Evolutionary conservation across 2,329 filamentous ascomycete species (phyloP).

Genomic region (Fusarium pseudocircinatum): DNA sequence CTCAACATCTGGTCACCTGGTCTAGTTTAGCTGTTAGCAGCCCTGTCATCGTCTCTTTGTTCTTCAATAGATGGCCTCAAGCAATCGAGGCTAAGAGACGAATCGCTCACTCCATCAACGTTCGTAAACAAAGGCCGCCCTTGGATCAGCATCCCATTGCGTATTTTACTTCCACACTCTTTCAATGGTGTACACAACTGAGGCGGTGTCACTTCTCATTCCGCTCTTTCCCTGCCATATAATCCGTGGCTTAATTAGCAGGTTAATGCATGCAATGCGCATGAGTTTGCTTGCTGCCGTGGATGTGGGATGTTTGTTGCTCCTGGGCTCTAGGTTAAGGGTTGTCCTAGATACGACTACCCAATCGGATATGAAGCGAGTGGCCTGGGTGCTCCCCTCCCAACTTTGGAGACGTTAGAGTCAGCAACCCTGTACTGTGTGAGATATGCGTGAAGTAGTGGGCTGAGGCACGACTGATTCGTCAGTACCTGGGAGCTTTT

Average conservation of each 20-base stretch:
- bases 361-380: constrained; percentile 42
- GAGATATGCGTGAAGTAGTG: constrained; percentile 16
- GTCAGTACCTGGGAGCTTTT: constrained; percentile 22
- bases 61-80: constrained; percentile 8
- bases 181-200: background rate
- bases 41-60: constrained; percentile 18
- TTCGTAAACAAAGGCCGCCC: constrained; percentile 17
- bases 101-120: constrained; percentile 23
- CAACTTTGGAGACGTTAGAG: constrained; percentile 21
- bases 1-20: constrained; percentile 34
- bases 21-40: background rate
- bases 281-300: constrained; percentile 40
- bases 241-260: constrained; percentile 25
- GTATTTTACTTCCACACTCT: background rate
- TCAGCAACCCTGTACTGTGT: constrained; percentile 38
- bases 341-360: constrained; percentile 32
- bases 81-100: constrained; percentile 20
- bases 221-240: constrained; percentile 32
- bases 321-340: constrained; percentile 41
- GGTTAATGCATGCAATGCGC: constrained; percentile 44
- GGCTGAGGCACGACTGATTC: constrained; percentile 30
- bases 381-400: constrained; percentile 18
- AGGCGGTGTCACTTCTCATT: constrained; percentile 19
- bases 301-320: constrained; percentile 43
- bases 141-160: constrained; percentile 1